Evolutionary conservation across 2,329 filamentous ascomycete species (phyloP).

Genomic region (Mycosphaerella sp.): DNA sequence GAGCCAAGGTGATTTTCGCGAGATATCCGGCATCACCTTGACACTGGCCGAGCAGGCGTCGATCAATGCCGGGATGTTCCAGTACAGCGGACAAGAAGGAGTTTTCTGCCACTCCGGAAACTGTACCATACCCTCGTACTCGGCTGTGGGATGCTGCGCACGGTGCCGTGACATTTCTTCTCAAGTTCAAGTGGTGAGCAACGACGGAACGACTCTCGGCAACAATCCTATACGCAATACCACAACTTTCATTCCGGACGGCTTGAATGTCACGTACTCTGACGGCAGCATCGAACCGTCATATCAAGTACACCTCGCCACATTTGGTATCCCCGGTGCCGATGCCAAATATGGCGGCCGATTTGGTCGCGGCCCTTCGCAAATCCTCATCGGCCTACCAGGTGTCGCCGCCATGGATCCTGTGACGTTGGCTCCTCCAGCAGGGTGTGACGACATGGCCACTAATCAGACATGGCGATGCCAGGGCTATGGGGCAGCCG

Average conservation of each 20-base stretch:
- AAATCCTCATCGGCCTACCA: too few relatives aligned
- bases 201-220: neutral
- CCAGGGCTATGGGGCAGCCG: constrained; percentile 7
- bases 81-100: neutral
- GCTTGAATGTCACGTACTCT: neutral
- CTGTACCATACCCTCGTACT: constrained; percentile 9
- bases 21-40: neutral
- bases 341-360: too few relatives aligned
- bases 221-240: neutral
- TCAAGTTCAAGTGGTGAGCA: neutral
- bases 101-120: constrained; percentile 9
- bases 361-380: too few relatives aligned
- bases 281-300: too few relatives aligned
- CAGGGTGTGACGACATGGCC: neutral
- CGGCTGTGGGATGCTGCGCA: constrained; percentile 12
- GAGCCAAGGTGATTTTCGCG: constrained; percentile 2
- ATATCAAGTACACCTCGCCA: too few relatives aligned
- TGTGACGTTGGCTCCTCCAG: too few relatives aligned
- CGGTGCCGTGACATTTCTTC: constrained; percentile 9
- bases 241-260: neutral
- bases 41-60: constrained; percentile 8
- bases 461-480: constrained; percentile 12
- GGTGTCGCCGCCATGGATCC: too few relatives aligned
- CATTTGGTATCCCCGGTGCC: too few relatives aligned
- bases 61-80: constrained; percentile 5